These are phyloP conservation scores for Mesostigma viride DNA, from an alignment of 139 green algal species.

Conservation along the genomic window DNA sequence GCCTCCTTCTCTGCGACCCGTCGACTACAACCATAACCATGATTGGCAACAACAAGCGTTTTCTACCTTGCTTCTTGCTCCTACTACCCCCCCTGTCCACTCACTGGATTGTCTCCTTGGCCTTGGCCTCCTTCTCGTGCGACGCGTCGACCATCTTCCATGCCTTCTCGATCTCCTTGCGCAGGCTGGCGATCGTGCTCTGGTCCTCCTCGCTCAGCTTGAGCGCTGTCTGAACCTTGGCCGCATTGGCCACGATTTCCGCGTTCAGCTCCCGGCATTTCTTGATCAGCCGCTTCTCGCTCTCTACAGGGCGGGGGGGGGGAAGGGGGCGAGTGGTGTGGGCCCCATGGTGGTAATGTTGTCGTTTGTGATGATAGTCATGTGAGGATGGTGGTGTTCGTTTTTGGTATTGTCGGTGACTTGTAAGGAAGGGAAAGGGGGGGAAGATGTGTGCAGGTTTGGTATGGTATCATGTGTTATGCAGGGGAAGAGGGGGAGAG, in stretches of 20 bases:
- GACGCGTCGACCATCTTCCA: constrained; percentile 76
- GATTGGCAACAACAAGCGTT: too few relatives aligned
- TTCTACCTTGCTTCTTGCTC: too few relatives aligned
- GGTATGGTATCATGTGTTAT: too few relatives aligned
- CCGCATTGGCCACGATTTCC: constrained; percentile 75
- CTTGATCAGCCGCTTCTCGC: constrained; percentile 68
- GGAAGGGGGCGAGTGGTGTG: neutral
- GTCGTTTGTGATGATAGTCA: neutral
- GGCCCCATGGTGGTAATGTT: neutral
- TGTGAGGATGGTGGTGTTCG: neutral
- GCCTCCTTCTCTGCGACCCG: too few relatives aligned
- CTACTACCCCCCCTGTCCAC: too few relatives aligned
- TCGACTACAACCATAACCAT: too few relatives aligned
- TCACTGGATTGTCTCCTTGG: constrained; percentile 64
- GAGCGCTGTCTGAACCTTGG: constrained; percentile 76
- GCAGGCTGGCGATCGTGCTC: constrained; percentile 64
- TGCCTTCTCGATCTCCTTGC: constrained; percentile 85
- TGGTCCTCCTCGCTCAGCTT: constrained; percentile 86
- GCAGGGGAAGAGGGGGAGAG: too few relatives aligned
- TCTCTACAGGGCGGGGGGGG: constrained; percentile 46
- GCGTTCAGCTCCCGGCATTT: constrained; percentile 77
- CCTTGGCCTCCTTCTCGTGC: constrained; percentile 77
- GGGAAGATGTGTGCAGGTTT: too few relatives aligned
- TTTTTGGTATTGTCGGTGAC: too few relatives aligned
- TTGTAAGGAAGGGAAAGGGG: too few relatives aligned